phyloP scores from a whole-genome alignment of 208 protist species.

The Borovskyia barvae region DNA sequence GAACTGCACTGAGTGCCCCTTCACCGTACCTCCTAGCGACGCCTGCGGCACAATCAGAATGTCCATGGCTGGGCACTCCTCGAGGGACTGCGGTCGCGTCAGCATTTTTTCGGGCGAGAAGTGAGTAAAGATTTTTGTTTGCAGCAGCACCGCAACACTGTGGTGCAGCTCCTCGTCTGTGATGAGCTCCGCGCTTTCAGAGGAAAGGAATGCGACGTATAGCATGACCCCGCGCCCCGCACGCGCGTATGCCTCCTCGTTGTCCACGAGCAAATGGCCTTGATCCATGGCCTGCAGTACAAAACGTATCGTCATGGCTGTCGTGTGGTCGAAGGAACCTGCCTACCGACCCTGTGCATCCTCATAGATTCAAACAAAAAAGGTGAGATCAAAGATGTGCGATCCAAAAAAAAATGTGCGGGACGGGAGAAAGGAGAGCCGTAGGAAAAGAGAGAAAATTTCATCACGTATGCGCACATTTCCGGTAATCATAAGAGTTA shows the following conservation, averaged over 20 bases:
- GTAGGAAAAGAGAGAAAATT: neutral
- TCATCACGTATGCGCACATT: too few relatives aligned
- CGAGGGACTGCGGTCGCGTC: constrained; percentile 42
- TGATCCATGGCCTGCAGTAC: constrained; percentile 76
- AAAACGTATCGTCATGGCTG: constrained; percentile 62
- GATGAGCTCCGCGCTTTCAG: constrained; percentile 9
- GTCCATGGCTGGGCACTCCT: constrained; percentile 51
- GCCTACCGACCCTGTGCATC: neutral
- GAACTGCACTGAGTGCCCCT: constrained; percentile 80
- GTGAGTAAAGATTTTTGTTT: constrained; percentile 75
- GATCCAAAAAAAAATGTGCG: neutral
- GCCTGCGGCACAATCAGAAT: constrained; percentile 86
- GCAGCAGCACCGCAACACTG: constrained; percentile 50
- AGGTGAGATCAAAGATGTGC: neutral
- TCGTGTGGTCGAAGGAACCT: constrained; percentile 8
- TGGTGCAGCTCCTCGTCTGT: constrained; percentile 45
- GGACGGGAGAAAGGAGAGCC: neutral
- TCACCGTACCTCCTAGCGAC: constrained; percentile 83
- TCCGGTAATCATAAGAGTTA: too few relatives aligned
- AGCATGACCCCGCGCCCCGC: constrained; percentile 63
- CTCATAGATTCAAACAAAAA: neutral
- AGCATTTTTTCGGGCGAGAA: constrained; percentile 48
- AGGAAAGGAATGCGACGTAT: constrained; percentile 73
- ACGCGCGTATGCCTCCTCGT: constrained; percentile 56
- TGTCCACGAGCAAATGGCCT: constrained; percentile 72